These are phyloP conservation scores for Elongisporangium anandrum DNA, from an alignment of 352 stramenopile genomes.

Conservation along the genomic window DNA sequence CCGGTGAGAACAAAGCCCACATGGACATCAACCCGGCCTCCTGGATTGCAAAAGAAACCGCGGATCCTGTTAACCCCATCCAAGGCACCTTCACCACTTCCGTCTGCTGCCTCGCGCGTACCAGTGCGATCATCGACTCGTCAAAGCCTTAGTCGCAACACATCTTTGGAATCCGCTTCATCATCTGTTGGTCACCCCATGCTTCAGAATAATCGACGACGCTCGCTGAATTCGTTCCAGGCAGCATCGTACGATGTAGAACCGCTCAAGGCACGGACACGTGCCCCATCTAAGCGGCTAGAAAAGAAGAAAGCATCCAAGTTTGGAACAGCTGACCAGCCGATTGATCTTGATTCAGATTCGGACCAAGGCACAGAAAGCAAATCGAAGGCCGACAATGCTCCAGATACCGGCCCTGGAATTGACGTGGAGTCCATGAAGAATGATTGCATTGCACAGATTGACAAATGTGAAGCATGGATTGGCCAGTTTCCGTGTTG, in stretches of 20 bases:
- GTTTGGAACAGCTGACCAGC: conserved; percentile 26
- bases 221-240: not conserved
- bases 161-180: not conserved
- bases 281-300: conserved; percentile 17
- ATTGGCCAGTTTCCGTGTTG: conserved; percentile 38
- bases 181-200: not conserved
- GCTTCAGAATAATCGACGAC: not conserved
- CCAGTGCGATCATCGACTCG: not conserved
- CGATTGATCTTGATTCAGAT: conserved; percentile 48
- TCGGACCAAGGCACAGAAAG: conserved; percentile 24
- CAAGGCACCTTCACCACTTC: not conserved
- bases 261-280: not conserved
- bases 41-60: not conserved
- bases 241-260: not conserved
- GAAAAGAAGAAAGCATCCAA: conserved; percentile 18
- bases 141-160: conserved; percentile 4
- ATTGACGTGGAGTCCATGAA: conserved; percentile 21
- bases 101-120: not conserved
- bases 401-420: conserved; percentile 9
- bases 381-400: conserved; percentile 6
- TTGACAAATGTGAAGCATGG: conserved; percentile 29
- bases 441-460: conserved; percentile 5
- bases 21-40: not conserved
- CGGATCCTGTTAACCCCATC: not conserved
- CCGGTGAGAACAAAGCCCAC: not conserved